Evolutionary conservation across 1,139 yeast species (phyloP).

Genomic region (Geotrichum fermentans): DNA sequence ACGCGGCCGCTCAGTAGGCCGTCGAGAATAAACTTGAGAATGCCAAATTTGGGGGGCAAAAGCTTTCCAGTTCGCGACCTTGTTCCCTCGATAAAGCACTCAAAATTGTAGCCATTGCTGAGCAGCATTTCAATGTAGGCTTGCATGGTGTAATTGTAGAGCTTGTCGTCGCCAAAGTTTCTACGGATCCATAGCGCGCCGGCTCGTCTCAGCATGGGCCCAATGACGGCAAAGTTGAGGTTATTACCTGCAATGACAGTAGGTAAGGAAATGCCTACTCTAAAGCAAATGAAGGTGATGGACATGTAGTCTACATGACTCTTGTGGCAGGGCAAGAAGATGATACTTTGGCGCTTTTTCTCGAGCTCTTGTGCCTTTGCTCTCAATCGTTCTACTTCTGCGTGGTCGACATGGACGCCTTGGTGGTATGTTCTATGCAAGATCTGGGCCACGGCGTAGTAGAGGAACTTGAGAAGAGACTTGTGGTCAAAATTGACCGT

Average conservation of each 20-base stretch:
- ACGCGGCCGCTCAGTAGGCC: conserved; percentile 44
- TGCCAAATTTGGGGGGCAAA: conserved; percentile 61
- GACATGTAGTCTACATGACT: conserved; percentile 64
- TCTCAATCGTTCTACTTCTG: conserved; percentile 36
- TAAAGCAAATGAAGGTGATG: conserved; percentile 52
- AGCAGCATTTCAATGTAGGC: conserved; percentile 52
- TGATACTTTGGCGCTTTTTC: conserved; percentile 37
- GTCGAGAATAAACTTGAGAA: conserved; percentile 51
- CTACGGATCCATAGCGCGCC: conserved; percentile 44
- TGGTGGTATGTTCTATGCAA: conserved; percentile 42
- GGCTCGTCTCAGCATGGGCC: conserved; percentile 40
- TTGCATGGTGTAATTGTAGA: conserved; percentile 51
- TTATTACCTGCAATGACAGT: conserved; percentile 66
- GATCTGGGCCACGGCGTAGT: conserved; percentile 40
- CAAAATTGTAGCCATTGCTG: conserved; percentile 50
- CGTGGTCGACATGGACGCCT: conserved; percentile 41
- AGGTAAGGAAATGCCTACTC: conserved; percentile 56
- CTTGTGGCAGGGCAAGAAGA: conserved; percentile 52
- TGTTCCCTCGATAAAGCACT: conserved; percentile 64
- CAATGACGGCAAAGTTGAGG: conserved; percentile 58
- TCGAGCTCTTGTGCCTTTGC: conserved; percentile 37
- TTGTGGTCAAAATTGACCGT: conserved; percentile 38
- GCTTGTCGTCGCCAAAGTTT: conserved; percentile 47
- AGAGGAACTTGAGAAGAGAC: conserved; percentile 34
- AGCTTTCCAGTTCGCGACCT: conserved; percentile 64